Evolutionary conservation across 176 grass and related monocot species (phyloP), one percentile per base, ranked within the genome.

Genomic region (Hordeum marinum): DNA sequence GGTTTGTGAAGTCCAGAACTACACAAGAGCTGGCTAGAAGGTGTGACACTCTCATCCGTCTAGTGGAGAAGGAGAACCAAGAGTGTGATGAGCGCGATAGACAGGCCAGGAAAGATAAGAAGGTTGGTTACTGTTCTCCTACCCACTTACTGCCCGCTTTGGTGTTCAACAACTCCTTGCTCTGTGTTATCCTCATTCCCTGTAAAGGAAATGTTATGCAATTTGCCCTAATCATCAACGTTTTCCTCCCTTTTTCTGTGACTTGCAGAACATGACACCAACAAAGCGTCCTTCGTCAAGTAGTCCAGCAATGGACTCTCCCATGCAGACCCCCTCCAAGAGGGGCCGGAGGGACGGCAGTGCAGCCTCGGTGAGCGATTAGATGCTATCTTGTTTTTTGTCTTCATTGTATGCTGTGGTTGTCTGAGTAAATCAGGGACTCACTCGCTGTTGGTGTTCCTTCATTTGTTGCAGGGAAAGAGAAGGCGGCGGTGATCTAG

Each of bases 51-150:
- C 90, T 95, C 74, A 88, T 95, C 45, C 87, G 93, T 14, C 85
- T 95, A 11, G 93, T 95, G 25, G 93, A 95, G 90, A 95, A 92
- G 79, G 88, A 95, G 87, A 95, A 90, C 64, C 90, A 95, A 83
- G 93, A 95, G 75, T 84, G 84, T 58, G 93, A 90, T 79, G 88
- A 95, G 79, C 83, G 80, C n/a, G 90, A 92, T 31, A 78, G 93
- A 45, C 88, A 90, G 55, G 85, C 90, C 77, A 83, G 90, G 85
- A 91, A 91, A 71, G 90, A 95, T 65, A 92, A 95, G 81, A 92
- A 95, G 65, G 78, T 86, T 55, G 79, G 89, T 90, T 82, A 55
- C 20, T 26, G 50, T 41, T 63, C 57, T 63, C 41, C 37, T 69
- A 55, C 9, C 36, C 15, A 17, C 26, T 64, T 25, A 21, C 17